phyloP scores from a whole-genome alignment of 148 eudicot species.

The Dysphania ambrosioides region DNA sequence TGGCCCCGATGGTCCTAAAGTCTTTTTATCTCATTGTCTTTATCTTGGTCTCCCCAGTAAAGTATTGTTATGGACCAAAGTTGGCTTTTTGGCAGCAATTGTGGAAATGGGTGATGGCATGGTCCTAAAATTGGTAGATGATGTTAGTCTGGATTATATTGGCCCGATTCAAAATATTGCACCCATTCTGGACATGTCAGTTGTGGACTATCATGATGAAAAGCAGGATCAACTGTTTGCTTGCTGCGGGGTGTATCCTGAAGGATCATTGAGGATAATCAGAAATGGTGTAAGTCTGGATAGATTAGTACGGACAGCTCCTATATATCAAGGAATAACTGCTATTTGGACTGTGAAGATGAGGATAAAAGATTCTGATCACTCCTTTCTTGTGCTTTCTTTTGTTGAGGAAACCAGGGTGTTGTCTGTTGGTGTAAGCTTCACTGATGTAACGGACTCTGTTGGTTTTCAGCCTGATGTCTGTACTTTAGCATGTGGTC shows the following conservation, averaged over 20 bases:
- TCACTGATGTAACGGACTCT: conserved; percentile 85
- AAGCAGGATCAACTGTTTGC: conserved; percentile 97
- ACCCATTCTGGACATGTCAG: conserved; percentile 90
- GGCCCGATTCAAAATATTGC: conserved; percentile 85
- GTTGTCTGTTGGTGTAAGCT: conserved; percentile 90
- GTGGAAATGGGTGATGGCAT: conserved; percentile 94
- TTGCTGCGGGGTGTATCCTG: conserved; percentile 92
- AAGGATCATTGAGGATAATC: conserved; percentile 86
- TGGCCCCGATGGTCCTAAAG: conserved; percentile 50
- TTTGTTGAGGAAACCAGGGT: conserved; percentile 98
- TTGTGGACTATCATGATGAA: conserved; percentile 81
- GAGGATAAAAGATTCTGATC: conserved; percentile 54
- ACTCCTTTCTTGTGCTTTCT: conserved; percentile 86
- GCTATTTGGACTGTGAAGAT: conserved; percentile 83
- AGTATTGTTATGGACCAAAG: conserved; percentile 71
- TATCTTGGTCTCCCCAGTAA: conserved; percentile 64
- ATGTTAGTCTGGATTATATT: conserved; percentile 45
- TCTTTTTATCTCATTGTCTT: conserved; percentile 69
- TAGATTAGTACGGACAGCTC: conserved; percentile 79
- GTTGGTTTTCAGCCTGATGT: conserved; percentile 89
- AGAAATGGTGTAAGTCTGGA: conserved; percentile 88
- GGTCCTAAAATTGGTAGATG: conserved; percentile 75
- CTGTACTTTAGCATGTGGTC: conserved; percentile 94
- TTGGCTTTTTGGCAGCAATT: conserved; percentile 77
- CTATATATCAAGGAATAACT: conserved; percentile 85